These are phyloP conservation scores for Suhomyces ambrosiae DNA, from an alignment of 1,139 yeast genomes.

Conservation along the genomic window DNA sequence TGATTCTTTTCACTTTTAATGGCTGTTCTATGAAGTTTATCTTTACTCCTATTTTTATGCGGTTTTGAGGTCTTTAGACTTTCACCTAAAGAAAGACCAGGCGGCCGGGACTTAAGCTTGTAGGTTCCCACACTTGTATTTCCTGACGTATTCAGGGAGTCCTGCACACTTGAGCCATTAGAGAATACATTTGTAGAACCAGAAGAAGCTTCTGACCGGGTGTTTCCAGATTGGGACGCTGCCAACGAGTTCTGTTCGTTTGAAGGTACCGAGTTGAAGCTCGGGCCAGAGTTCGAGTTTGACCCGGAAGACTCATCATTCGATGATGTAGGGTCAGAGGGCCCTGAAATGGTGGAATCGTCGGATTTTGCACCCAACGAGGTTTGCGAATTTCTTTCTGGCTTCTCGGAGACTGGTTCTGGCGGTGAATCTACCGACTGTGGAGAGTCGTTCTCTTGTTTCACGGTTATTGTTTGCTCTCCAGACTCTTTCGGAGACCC, in stretches of 20 bases:
- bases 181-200: conserved; percentile 9
- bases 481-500: conserved; percentile 1
- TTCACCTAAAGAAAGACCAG: not conserved
- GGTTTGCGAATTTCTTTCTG: conserved; percentile 1
- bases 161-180: conserved; percentile 12
- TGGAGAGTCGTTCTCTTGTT: conserved; percentile 11
- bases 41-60: not conserved
- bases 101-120: not conserved
- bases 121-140: conserved; percentile 15
- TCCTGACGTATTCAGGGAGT: conserved; percentile 15
- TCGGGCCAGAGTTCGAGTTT: conserved; percentile 2
- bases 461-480: not conserved
- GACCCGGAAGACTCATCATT: conserved; percentile 6
- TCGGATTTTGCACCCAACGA: conserved; percentile 7
- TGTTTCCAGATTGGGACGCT: conserved; percentile 1
- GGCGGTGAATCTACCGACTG: conserved; percentile 8
- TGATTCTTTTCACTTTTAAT: conserved; percentile 4
- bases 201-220: conserved; percentile 4
- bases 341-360: conserved; percentile 9
- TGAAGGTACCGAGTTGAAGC: conserved; percentile 1
- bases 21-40: not conserved
- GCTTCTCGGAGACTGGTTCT: not conserved
- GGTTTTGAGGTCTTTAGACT: not conserved
- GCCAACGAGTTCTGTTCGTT: conserved; percentile 3
- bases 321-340: conserved; percentile 6